Conservation (phyloP, 257 asterid genomes). For the Lithospermum erythrorhizon region DNA sequence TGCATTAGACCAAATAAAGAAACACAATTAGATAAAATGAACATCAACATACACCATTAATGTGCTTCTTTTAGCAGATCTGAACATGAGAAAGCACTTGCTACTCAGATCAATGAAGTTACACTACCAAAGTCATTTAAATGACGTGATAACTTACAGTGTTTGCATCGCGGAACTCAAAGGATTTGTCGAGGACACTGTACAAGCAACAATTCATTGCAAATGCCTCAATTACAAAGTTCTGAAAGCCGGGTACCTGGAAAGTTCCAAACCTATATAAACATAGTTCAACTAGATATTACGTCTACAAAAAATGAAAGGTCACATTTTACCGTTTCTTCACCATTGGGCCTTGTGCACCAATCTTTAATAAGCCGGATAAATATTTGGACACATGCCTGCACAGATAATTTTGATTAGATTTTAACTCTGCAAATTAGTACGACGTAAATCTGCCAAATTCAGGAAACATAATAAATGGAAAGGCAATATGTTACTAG, state of each 20-base stretch:
- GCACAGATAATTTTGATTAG: conserved; percentile 13
- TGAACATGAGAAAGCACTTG: neutral
- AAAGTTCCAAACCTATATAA: conserved; percentile 13
- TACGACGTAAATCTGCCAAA: neutral
- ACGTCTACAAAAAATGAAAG: conserved; percentile 1
- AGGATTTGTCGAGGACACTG: conserved; percentile 92
- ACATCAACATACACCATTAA: neutral
- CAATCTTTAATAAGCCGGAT: conserved; percentile 86
- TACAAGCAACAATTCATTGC: conserved; percentile 76
- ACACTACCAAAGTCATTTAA: neutral
- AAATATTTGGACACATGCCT: conserved; percentile 90
- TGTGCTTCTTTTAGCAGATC: too few species aligned
- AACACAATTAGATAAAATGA: neutral
- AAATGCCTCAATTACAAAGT: conserved; percentile 66
- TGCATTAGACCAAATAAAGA: conserved; percentile 23
- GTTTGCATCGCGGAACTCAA: conserved; percentile 81
- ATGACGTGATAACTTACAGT: conserved; percentile 50
- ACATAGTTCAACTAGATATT: conserved; percentile 11
- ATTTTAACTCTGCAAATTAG: conserved; percentile 2
- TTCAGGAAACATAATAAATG: neutral
- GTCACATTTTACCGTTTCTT: conserved; percentile 47
- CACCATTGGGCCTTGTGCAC: conserved; percentile 51
- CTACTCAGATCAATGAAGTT: neutral
- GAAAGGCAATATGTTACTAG: neutral
- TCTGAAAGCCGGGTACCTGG: conserved; percentile 89